Conservation (phyloP, 2,329 filamentous ascomycete species). For the Talaromyces pinophilus region DNA sequence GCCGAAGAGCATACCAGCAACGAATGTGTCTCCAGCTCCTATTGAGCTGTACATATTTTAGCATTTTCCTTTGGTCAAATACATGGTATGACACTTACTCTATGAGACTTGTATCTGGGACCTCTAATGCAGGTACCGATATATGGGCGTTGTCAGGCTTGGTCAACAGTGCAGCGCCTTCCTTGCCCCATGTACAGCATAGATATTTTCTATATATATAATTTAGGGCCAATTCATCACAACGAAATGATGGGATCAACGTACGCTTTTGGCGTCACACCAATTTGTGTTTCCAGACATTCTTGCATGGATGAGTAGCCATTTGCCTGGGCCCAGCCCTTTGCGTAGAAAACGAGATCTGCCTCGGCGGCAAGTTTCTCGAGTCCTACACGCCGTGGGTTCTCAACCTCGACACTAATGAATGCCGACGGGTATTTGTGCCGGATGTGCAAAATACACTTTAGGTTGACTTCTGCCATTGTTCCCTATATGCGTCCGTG, state of each 20-base stretch:
- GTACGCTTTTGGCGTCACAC: slow-evolving; percentile 50
- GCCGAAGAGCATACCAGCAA: slow-evolving; percentile 68
- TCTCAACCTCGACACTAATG: slow-evolving; percentile 73
- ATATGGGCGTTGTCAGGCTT: slow-evolving; percentile 39
- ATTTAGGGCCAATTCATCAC: not conserved
- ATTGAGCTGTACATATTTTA: slow-evolving; percentile 55
- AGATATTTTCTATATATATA: slow-evolving; percentile 46
- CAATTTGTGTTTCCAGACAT: slow-evolving; percentile 53
- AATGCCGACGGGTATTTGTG: slow-evolving; percentile 45
- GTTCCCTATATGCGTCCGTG: slow-evolving; percentile 54
- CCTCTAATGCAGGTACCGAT: slow-evolving; percentile 49
- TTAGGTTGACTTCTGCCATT: slow-evolving; percentile 60
- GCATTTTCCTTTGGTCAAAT: too few relatives aligned
- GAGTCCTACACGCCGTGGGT: slow-evolving; percentile 63
- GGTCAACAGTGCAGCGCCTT: slow-evolving; percentile 54
- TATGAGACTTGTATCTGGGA: slow-evolving; percentile 49
- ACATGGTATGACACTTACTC: slow-evolving; percentile 55
- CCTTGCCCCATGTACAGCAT: slow-evolving; percentile 62
- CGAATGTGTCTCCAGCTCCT: slow-evolving; percentile 75
- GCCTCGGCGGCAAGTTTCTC: slow-evolving; percentile 61
- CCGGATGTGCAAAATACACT: slow-evolving; percentile 62
- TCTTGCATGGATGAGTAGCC: slow-evolving; percentile 52
- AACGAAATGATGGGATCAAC: not conserved
- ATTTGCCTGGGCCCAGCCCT: slow-evolving; percentile 63
- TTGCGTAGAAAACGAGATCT: slow-evolving; percentile 73